These are phyloP conservation scores for Corylus americana DNA, from an alignment of 306 rosid genomes.

Conservation along the genomic window DNA sequence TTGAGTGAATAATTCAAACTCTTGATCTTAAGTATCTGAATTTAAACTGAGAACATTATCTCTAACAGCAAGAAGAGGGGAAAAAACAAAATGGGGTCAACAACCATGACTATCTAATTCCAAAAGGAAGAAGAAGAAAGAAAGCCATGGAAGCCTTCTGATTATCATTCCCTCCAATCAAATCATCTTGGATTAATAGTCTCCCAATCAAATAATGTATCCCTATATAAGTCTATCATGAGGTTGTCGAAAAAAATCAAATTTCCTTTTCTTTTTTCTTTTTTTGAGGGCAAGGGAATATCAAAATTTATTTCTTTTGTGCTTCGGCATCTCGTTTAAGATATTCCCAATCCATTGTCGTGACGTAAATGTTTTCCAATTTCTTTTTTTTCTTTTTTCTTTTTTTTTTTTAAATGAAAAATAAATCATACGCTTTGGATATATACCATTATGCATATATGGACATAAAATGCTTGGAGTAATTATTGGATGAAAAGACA, in stretches of 20 bases:
- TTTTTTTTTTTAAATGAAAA: not conserved
- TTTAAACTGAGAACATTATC: no score
- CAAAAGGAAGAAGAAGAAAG: not conserved
- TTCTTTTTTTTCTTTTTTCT: slow-evolving; percentile 23
- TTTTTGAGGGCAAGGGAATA: not conserved
- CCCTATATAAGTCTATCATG: not conserved
- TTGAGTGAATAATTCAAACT: no score
- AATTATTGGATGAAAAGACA: not conserved
- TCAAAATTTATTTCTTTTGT: not conserved
- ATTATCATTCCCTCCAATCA: no score
- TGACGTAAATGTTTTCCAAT: slow-evolving; percentile 37
- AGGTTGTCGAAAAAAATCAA: not conserved
- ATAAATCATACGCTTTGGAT: not conserved
- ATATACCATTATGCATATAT: no score
- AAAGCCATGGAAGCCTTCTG: not conserved
- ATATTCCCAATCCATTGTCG: slow-evolving; percentile 62
- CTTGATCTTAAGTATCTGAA: no score
- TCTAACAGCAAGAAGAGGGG: not conserved
- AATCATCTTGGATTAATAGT: not conserved
- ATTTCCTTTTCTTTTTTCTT: no score
- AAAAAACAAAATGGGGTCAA: not conserved
- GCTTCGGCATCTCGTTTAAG: slow-evolving; percentile 47
- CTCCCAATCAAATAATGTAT: not conserved
- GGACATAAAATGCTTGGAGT: no score
- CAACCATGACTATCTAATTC: not conserved